A percentile compares a stretch with the other conserved stretches of the same genome.
Conservation (phyloP, 495 filamentous ascomycete genomes). For the Polyplosphaeria fusca region DNA sequence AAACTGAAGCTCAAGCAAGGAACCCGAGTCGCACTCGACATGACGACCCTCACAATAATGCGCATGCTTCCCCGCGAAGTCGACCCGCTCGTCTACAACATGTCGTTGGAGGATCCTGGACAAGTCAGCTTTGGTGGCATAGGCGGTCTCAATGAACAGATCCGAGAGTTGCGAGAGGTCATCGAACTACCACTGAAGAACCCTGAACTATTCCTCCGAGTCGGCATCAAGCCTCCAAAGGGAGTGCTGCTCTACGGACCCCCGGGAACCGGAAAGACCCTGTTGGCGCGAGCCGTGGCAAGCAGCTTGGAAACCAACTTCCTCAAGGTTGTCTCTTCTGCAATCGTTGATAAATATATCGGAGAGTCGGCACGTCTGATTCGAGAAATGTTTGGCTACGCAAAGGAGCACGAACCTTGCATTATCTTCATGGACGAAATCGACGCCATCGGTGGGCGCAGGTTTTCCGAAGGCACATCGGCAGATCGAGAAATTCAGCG, state of each 20-base stretch:
- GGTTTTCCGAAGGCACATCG: slow-evolving; percentile 97
- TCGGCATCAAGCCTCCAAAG: slow-evolving; percentile 99
- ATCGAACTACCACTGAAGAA: slow-evolving; percentile 99
- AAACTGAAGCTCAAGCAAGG: slow-evolving; percentile 96
- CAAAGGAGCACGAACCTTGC: slow-evolving; percentile 98
- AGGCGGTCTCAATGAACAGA: slow-evolving; percentile 97
- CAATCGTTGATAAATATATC: slow-evolving; percentile 99
- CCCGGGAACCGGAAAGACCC: slow-evolving; percentile 94
- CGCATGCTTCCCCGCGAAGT: slow-evolving; percentile 98
- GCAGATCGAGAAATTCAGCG: slow-evolving; percentile 99
- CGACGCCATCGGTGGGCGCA: slow-evolving; percentile 94
- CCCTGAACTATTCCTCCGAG: slow-evolving; percentile 92
- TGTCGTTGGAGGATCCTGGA: slow-evolving; percentile 97
- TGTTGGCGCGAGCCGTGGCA: slow-evolving; percentile 91
- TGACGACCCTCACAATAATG: slow-evolving; percentile 99
- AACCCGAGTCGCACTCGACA: slow-evolving; percentile 95
- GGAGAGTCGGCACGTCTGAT: slow-evolving; percentile 97
- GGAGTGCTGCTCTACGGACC: slow-evolving; percentile 97
- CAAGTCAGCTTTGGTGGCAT: slow-evolving; percentile 99
- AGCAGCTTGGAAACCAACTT: slow-evolving; percentile 98
- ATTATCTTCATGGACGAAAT: slow-evolving; percentile 99
- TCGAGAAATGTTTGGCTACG: slow-evolving; percentile 99
- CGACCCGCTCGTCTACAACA: slow-evolving; percentile 98
- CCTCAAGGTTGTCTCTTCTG: slow-evolving; percentile 98
- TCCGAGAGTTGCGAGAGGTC: slow-evolving; percentile 94